Conservation (phyloP, 768 basidiomycete genomes). For the Lactarius sanguifluus region DNA sequence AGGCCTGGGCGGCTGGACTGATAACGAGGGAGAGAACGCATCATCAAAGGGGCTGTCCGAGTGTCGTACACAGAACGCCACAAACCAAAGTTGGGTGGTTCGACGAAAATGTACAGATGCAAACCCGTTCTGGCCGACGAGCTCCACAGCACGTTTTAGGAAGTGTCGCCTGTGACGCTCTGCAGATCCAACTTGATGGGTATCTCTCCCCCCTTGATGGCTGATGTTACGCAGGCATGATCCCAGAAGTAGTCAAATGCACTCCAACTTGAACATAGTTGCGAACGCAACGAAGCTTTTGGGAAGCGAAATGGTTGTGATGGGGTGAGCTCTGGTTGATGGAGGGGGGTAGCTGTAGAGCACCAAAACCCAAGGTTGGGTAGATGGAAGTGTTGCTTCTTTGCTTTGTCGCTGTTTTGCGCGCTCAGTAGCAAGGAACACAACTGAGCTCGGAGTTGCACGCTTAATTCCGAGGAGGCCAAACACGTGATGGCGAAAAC, state of each 20-base stretch:
- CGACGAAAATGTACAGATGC: constrained; percentile 24
- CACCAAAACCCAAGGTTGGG: constrained; percentile 6
- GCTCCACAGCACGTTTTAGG: constrained; percentile 23
- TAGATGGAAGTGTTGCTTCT: constrained; percentile 24
- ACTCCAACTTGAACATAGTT: background rate
- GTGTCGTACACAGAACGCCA: constrained; percentile 22
- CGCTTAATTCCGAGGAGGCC: constrained; percentile 25
- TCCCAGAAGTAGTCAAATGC: constrained; percentile 7
- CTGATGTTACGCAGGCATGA: background rate
- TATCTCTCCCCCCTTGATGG: constrained; percentile 1
- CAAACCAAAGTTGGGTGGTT: constrained; percentile 14
- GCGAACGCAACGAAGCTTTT: constrained; percentile 7
- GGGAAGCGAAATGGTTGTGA: constrained; percentile 7
- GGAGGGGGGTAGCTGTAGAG: background rate
- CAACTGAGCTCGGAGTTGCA: constrained; percentile 16
- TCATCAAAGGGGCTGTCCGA: constrained; percentile 11
- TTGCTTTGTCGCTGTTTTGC: constrained; percentile 18
- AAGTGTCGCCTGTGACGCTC: constrained; percentile 13
- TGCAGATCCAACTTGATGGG: constrained; percentile 18
- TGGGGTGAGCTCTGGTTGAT: constrained; percentile 1
- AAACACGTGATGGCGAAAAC: constrained; percentile 16
- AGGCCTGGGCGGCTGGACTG: background rate
- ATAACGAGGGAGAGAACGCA: constrained; percentile 13
- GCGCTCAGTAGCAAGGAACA: constrained; percentile 15
- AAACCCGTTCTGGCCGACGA: constrained; percentile 13